A percentile compares a stretch with the other conserved stretches of the same genome.
phyloP scores from a whole-genome alignment of 768 basidiomycete species.

The Podaxis sp. region DNA sequence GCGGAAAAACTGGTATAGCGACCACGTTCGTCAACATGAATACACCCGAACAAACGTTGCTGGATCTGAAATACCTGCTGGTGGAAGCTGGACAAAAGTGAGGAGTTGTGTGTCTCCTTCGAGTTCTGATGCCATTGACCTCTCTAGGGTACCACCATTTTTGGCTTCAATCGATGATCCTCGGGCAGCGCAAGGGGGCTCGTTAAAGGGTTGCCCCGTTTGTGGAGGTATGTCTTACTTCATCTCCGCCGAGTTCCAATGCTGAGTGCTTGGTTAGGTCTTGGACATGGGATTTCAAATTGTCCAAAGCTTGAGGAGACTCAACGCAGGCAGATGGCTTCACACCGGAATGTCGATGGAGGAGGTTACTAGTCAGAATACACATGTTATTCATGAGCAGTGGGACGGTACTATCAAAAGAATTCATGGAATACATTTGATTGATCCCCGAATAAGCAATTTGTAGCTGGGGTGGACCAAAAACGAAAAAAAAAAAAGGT shows the following conservation, averaged over 20 bases:
- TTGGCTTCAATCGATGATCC: conserved; percentile 88
- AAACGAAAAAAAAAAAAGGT: too few relatives aligned
- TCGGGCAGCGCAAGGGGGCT: conserved; percentile 70
- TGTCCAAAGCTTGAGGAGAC: conserved; percentile 97
- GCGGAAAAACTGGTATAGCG: conserved; percentile 97
- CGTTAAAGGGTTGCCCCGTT: conserved; percentile 86
- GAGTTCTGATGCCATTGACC: conserved; percentile 7
- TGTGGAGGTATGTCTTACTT: conserved; percentile 70
- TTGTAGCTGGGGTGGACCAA: too few relatives aligned
- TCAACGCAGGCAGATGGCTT: conserved; percentile 86
- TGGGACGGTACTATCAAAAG: not conserved
- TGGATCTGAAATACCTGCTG: conserved; percentile 95
- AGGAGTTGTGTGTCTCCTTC: conserved; percentile 16
- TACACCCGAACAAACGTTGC: conserved; percentile 90
- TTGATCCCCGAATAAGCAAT: too few relatives aligned
- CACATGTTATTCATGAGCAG: not conserved
- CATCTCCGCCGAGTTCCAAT: not conserved
- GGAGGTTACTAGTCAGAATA: conserved; percentile 38
- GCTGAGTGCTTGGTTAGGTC: conserved; percentile 42
- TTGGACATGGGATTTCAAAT: conserved; percentile 91
- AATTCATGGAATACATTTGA: too few relatives aligned
- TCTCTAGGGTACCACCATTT: conserved; percentile 86
- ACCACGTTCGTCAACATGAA: conserved; percentile 99
- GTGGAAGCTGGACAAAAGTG: conserved; percentile 98
- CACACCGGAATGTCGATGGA: conserved; percentile 67